Base-by-base conservation (phyloP, 768 basidiomycete species). In the Coprinopsis strossmayeri region DNA sequence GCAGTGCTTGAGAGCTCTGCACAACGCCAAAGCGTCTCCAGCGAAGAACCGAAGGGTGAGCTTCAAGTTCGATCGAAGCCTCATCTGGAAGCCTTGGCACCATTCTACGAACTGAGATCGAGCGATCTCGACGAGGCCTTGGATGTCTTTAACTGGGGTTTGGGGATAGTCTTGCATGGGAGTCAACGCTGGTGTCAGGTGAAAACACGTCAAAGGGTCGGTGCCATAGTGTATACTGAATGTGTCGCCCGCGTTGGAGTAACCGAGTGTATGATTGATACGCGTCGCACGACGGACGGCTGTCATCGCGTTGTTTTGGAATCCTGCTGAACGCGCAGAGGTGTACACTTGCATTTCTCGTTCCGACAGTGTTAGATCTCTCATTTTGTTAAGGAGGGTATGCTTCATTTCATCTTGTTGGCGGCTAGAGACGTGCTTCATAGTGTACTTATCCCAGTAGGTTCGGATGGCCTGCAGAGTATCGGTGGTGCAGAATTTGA, bases 221-320 rank as follows among this genome's bases (percentile, higher is more conserved):
- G 69, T 69, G 4, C 68, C 73, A 51, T 75, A 71, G 45, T 77
- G 73, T 1, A 74, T 62, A 15, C 61, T 56, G 50, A 66, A 76
- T 1, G 56, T 64, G 48, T 62, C 57, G 7, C 74, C 73, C 11
- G 55, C 59, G 3, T 61, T 55, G 2, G 69, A 69, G 53, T 71
- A 74, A 0, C 65, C 64, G 42, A 76, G 76, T 0, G 72, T 73
- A 2, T 76, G 76, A 51, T 79, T 79, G 27, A 70, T 45, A 23
- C 64, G 49, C 3, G 55, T n/a, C n/a, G n/a, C n/a, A n/a, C n/a
- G n/a, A n/a, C n/a, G n/a, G n/a, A n/a, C n/a, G n/a, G n/a, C n/a
- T n/a, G 68, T 1, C 66, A 62, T 3, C 53, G 40, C 3, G 54
- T 37, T 23, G 49, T 44, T 2, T 59, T n/a, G n/a, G n/a, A n/a